Evolutionary conservation across 2,329 filamentous ascomycete species (phyloP), one percentile per base, ranked within the genome.

Genomic region (Raffaelea deltoideospora): DNA sequence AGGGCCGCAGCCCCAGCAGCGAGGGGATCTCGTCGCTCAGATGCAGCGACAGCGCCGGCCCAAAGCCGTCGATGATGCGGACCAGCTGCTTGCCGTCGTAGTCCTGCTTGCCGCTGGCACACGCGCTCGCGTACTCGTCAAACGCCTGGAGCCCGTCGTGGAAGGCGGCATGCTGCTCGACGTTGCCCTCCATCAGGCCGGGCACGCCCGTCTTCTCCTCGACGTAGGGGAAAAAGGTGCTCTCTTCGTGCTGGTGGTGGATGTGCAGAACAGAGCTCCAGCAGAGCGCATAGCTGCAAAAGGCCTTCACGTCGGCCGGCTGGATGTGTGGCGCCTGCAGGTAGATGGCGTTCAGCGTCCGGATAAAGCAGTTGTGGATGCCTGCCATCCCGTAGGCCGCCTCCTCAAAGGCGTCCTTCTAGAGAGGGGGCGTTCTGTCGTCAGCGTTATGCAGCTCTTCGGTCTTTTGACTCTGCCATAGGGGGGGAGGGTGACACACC

Each of bases 21-120:
- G 9, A 27, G 9, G 24, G 9, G 31, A 64, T 56, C 43, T 65
- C 60, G 7, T 59, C 52, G 3, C 41, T 43, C 10, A 64, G 45
- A 41, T 64, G 62, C 26, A 48, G 35, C 27, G 45, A 43, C 37
- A 64, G 42, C 4, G 43, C 41, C 1, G 50, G 46, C 26, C 50
- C 57, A 35, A 64, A 61, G 2, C 30, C 39, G 45, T 61, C 55
- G 33, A 61, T 51, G 17, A 58, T 47, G 7, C 19, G 14, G 14
- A 39, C 41, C 3, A 61, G 39, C 34, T 46, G 54, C 2, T 40
- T 30, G 0, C 56, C 58, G 35, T 55, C 49, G 29, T 54, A 57
- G 15, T 47, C 36, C 10, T 53, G 48, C 22, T 48, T 47, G 7
- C 43, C 47, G 10, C 40, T 48, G 9, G 43, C 47, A 3, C 57